phyloP scores from a whole-genome alignment of 2,329 filamentous ascomycete genomes.

The Celoporthe dispersa region DNA sequence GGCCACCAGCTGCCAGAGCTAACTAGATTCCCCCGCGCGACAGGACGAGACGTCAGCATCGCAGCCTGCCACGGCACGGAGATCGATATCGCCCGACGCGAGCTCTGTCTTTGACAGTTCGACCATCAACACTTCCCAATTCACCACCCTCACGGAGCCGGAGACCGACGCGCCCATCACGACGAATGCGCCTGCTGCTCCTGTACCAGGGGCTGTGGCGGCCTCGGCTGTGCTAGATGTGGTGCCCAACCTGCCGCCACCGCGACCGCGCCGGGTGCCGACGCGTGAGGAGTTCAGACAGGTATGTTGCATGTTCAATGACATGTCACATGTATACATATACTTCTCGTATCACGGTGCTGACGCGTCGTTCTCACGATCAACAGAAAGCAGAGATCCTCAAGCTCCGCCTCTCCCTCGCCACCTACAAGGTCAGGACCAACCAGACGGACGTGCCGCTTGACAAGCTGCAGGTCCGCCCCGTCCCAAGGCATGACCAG shows the following conservation, averaged over 20 bases:
- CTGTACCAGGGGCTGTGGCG: slow-evolving; percentile 13
- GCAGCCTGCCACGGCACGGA: slow-evolving; percentile 27
- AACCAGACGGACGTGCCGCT: slow-evolving; percentile 71
- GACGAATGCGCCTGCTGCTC: slow-evolving; percentile 15
- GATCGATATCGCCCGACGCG: slow-evolving; percentile 45
- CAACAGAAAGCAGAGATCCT: slow-evolving; percentile 67
- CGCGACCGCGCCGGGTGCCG: slow-evolving; percentile 37
- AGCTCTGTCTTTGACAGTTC: slow-evolving; percentile 58
- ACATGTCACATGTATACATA: background rate
- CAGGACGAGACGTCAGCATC: slow-evolving; percentile 26
- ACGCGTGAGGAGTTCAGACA: slow-evolving; percentile 59
- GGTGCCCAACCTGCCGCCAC: slow-evolving; percentile 26
- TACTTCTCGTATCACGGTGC: background rate
- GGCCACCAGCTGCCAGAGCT: background rate
- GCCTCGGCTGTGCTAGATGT: slow-evolving; percentile 11
- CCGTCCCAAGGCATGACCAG: slow-evolving; percentile 33
- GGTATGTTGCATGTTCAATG: slow-evolving; percentile 41
- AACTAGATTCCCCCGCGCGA: background rate
- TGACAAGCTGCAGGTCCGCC: slow-evolving; percentile 57
- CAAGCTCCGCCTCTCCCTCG: slow-evolving; percentile 70
- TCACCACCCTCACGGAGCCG: slow-evolving; percentile 55
- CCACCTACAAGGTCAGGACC: slow-evolving; percentile 75
- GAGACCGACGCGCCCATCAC: slow-evolving; percentile 39
- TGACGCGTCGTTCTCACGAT: slow-evolving; percentile 9
- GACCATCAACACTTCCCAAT: slow-evolving; percentile 51